Conservation (phyloP, 2,329 filamentous ascomycete genomes). For the Microdochium nivale region DNA sequence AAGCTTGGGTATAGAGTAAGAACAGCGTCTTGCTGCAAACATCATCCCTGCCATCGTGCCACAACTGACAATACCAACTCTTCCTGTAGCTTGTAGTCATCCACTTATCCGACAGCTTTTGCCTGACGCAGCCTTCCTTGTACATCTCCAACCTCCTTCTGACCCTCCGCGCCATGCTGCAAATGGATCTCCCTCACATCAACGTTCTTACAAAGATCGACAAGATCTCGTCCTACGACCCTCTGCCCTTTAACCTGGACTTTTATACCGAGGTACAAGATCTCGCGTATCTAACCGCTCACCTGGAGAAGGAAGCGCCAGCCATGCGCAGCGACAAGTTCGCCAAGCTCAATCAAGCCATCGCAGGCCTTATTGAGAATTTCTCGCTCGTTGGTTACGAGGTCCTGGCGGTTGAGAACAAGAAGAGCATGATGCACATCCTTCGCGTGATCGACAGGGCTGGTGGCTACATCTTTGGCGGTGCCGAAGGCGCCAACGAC, state of each 20-base stretch:
- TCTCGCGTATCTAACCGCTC: slow-evolving; percentile 72
- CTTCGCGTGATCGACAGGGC: slow-evolving; percentile 85
- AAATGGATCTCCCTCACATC: slow-evolving; percentile 92
- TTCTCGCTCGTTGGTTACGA: slow-evolving; percentile 90
- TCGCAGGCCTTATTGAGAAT: slow-evolving; percentile 78
- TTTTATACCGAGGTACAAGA: slow-evolving; percentile 98
- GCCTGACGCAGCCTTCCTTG: slow-evolving; percentile 83
- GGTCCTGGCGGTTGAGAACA: slow-evolving; percentile 91
- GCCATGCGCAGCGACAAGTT: slow-evolving; percentile 67
- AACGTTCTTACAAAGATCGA: slow-evolving; percentile 98
- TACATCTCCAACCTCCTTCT: slow-evolving; percentile 93
- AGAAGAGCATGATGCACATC: slow-evolving; percentile 91
- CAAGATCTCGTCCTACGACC: slow-evolving; percentile 76
- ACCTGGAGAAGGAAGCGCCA: slow-evolving; percentile 71
- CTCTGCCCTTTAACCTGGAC: slow-evolving; percentile 89
- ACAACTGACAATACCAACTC: slow-evolving; percentile 15
- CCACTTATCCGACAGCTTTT: slow-evolving; percentile 90
- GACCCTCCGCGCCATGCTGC: slow-evolving; percentile 90
- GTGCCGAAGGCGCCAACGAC: slow-evolving; percentile 86
- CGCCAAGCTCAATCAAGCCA: slow-evolving; percentile 73
- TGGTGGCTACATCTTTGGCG: slow-evolving; percentile 85
- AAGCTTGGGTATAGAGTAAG: slow-evolving; percentile 87
- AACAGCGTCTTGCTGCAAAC: slow-evolving; percentile 4
- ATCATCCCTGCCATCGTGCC: no score
- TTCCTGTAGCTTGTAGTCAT: slow-evolving; percentile 71